Evolutionary conservation across 2,329 filamentous ascomycete species (phyloP), one percentile per base, ranked within the genome.

Genomic region (Stylonectria norvegica): DNA sequence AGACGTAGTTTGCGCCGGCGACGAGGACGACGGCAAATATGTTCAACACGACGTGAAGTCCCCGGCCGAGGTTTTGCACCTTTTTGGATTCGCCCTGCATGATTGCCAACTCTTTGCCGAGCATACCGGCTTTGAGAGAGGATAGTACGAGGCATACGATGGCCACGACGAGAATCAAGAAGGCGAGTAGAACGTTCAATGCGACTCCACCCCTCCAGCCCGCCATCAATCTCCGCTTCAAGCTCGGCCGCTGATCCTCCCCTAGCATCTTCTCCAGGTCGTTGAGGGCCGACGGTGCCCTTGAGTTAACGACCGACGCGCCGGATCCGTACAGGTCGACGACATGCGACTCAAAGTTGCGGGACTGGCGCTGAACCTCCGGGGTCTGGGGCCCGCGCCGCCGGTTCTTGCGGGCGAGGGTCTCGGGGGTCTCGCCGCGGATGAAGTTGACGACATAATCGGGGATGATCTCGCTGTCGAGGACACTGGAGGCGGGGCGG

Each of bases 361-460:
- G 37, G 28, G 38, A 29, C 20, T 40, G 40, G 20, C 36, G 42
- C 20, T 48, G 47, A 48, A 59, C 41, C 51, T 59, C 46, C 40
- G 64, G 47, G 31, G 52, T 58, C 12, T 58, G 43, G 15, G 49
- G 49, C 27, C 57, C 40, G 11, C 37, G 40, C 23, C 36, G 46
- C 10, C 51, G 53, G 23, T 68, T 67, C 49, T 71, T 69, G 40
- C 62, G 61, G 5, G 73, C 73, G 15, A 78, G 52, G 20, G 67
- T 69, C 55, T 77, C 73, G 11, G 75, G 73, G 2, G 74, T 78
- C 58, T 78, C 75, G 32, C 74, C 74, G 28, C 73, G 69, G 45
- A 78, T 65, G 53, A 72, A 78, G 56, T 76, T 72, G 46, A 75
- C 64, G 28, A 78, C 70, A 48, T 78, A 78, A 57, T 78, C 75